Conservation (phyloP, 2,329 filamentous ascomycete species). For the Colletotrichum sp. region DNA sequence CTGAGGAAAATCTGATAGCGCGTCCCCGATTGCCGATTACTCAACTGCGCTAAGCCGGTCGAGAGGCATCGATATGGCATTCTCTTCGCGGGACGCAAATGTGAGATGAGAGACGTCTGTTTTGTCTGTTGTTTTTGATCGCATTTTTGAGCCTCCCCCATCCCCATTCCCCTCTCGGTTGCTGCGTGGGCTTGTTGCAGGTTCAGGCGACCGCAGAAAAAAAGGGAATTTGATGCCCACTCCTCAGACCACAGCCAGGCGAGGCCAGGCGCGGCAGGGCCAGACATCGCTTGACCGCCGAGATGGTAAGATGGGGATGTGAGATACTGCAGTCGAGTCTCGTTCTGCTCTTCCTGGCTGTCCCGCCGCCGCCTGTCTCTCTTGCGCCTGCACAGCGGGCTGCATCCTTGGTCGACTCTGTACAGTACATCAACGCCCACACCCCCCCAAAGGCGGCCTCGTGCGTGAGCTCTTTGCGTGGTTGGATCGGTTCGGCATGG, state of each 20-base stretch:
- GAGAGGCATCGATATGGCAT: neutral
- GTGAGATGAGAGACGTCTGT: neutral
- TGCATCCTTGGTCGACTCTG: neutral
- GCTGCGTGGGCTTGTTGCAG: neutral
- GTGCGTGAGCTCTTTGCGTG: neutral
- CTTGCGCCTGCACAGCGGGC: neutral
- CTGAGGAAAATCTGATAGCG: conserved; percentile 16
- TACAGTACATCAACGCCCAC: neutral
- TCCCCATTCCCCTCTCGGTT: neutral
- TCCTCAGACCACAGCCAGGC: neutral
- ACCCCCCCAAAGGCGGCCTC: neutral
- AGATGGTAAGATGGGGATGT: neutral
- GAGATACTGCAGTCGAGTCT: neutral
- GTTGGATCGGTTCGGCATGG: neutral
- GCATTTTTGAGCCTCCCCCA: neutral
- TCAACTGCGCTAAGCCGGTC: neutral
- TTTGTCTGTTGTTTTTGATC: neutral
- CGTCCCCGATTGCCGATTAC: conserved; percentile 8
- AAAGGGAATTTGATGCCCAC: neutral
- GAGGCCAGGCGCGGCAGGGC: too few relatives aligned
- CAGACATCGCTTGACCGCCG: neutral
- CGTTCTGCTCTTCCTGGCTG: neutral
- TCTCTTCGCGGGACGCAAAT: neutral
- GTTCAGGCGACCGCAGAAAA: neutral
- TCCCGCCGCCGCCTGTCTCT: neutral